Evolutionary conservation across 129 eudicot genomes (phyloP), one percentile per base, ranked within the genome.

Genomic region (Flaveria brownii): DNA sequence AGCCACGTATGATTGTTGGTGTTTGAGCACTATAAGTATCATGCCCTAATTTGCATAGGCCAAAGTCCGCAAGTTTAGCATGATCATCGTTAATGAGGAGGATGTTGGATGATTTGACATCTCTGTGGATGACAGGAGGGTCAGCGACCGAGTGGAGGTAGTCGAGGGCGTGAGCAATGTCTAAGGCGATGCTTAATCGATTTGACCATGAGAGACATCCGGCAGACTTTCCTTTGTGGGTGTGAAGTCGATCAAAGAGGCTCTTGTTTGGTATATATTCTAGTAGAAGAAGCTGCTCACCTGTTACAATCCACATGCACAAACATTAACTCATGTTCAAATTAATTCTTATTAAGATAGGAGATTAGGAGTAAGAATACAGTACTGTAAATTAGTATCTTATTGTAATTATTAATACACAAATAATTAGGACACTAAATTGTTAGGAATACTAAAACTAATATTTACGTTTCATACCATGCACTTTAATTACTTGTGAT

Each of bases 91-190:
- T 79, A 36, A 83, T 72, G 9, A 91, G 83, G 50, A 91, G 91
- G 55, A 91, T 77, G 81, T 91, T 91, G 57, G 97, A 88, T 50
- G 97, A 91, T 23, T 91, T 91, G 39, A 91, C 81, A 55, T 91
- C 97, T 11, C 97, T 60, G 66, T 91, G 97, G 52, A 86, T 91
- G 28, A 91, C 89, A 0, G 93, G 86, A 9, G 97, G 97, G 49
- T 91, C 97, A 0, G 97, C 97, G 0, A 88, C 86, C 0, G 93
- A 82, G 64, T 91, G 97, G 71, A 91, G 97, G 67, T 91, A 91
- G 65, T 91, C 91, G 2, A 91, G 86, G 54, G 93, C 97, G 20
- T 78, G 81, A 6, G 97, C 97, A 15, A 91, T 76, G 77, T 91
- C 93, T 45, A 88, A 70, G 28, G 97, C 97, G 2, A 91, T 86